phyloP scores from a whole-genome alignment of 352 stramenopile species.

The Globisporangium splendens region DNA sequence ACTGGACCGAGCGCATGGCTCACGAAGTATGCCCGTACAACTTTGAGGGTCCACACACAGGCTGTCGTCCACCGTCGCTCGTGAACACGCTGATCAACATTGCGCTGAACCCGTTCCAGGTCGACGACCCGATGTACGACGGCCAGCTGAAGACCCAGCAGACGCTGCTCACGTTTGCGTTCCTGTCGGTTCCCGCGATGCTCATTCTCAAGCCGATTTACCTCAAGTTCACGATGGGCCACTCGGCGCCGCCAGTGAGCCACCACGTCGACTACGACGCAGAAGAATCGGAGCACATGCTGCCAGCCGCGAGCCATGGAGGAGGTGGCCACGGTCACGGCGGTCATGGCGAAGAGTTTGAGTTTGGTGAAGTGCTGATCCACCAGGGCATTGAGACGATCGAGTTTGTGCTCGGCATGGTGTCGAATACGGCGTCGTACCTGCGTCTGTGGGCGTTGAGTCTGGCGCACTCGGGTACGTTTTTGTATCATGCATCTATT shows the following conservation, averaged over 20 bases:
- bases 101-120: slow-evolving; percentile 89
- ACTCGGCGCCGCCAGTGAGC: slow-evolving; percentile 43
- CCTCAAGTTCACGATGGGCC: slow-evolving; percentile 74
- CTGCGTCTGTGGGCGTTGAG: slow-evolving; percentile 98
- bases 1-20: slow-evolving; percentile 96
- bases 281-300: slow-evolving; percentile 57
- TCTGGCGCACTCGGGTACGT: slow-evolving; percentile 93
- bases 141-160: slow-evolving; percentile 89
- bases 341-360: slow-evolving; percentile 81
- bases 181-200: slow-evolving; percentile 96
- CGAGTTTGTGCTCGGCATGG: slow-evolving; percentile 99
- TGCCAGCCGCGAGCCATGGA: slow-evolving; percentile 36
- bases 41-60: slow-evolving; percentile 91
- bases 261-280: slow-evolving; percentile 83
- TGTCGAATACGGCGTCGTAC: slow-evolving; percentile 99
- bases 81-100: slow-evolving; percentile 99
- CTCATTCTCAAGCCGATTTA: slow-evolving; percentile 95
- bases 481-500: not conserved
- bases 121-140: slow-evolving; percentile 95
- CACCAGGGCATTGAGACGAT: slow-evolving; percentile 99
- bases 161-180: slow-evolving; percentile 91
- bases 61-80: slow-evolving; percentile 96
- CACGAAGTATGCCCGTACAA: slow-evolving; percentile 91
- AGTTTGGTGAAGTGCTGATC: slow-evolving; percentile 97
- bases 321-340: slow-evolving; percentile 28